These are phyloP conservation scores for Cucurbitaria berberidis DNA, from an alignment of 2,329 filamentous ascomycete species.

Conservation along the genomic window DNA sequence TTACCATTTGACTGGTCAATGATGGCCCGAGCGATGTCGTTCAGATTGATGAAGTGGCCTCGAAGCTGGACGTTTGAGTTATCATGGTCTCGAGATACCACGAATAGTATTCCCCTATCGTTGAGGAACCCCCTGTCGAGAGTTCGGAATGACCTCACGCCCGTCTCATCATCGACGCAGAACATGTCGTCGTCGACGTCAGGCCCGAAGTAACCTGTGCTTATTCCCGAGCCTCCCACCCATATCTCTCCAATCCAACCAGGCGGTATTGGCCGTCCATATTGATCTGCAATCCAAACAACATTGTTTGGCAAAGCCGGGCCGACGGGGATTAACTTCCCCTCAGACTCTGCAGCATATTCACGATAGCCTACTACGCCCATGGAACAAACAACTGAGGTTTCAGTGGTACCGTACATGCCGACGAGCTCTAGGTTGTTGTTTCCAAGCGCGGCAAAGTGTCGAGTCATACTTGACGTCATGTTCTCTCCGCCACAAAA, in stretches of 20 bases:
- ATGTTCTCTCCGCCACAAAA: conserved; percentile 1
- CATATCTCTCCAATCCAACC: conserved; percentile 4
- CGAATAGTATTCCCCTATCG: not conserved
- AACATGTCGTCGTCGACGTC: not conserved
- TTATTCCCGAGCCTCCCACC: not conserved
- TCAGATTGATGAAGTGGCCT: no score
- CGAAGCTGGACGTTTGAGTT: not conserved
- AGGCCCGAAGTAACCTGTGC: not conserved
- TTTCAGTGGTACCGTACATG: conserved; percentile 1
- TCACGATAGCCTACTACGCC: conserved; percentile 1
- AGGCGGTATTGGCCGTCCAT: not conserved
- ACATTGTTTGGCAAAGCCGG: not conserved
- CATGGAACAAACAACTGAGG: conserved; percentile 1
- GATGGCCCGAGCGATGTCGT: no score
- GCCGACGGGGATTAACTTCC: conserved; percentile 1
- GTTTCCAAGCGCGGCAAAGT: not conserved
- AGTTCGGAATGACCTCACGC: not conserved
- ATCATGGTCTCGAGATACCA: not conserved
- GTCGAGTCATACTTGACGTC: not conserved
- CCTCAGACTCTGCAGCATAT: conserved; percentile 1
- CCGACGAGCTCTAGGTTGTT: not conserved
- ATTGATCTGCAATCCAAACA: not conserved
- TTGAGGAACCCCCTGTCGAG: not conserved
- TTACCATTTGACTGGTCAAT: no score
- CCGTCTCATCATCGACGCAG: no score